Percentiles rank a stretch among this genome's conserved stretches.
These are phyloP conservation scores for Parathielavia appendiculata DNA, from an alignment of 495 filamentous ascomycete species.

Conservation along the genomic window DNA sequence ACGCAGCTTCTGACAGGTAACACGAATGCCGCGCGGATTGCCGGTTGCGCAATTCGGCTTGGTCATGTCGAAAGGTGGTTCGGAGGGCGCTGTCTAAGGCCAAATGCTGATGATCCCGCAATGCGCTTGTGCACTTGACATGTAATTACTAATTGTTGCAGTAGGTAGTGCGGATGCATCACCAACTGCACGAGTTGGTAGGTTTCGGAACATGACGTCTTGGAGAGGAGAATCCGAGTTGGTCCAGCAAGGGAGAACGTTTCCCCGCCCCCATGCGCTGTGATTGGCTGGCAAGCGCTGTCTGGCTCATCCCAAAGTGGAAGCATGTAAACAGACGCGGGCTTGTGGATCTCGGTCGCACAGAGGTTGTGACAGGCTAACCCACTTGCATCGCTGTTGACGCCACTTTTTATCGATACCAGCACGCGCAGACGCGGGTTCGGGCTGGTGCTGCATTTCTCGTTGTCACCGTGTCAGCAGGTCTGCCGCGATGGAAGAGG, in stretches of 20 bases:
- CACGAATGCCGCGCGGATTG: neutral
- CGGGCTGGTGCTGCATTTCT: neutral
- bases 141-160: neutral
- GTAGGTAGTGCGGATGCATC: neutral
- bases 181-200: neutral
- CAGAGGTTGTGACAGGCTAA: neutral
- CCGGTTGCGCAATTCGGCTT: conserved; percentile 17
- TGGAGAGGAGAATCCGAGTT: too few species aligned
- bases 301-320: conserved; percentile 8
- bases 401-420: conserved; percentile 16
- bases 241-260: neutral
- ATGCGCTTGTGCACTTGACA: neutral
- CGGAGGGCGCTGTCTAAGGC: neutral
- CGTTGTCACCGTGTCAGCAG: conserved; percentile 2
- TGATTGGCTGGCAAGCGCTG: neutral
- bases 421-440: conserved; percentile 7
- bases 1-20: neutral
- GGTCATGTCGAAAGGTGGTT: conserved; percentile 1
- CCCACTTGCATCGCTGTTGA: conserved; percentile 3
- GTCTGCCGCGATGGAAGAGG: conserved; percentile 18
- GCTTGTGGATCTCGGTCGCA: conserved; percentile 10
- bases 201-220: too few species aligned
- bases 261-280: conserved; percentile 13
- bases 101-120: neutral
- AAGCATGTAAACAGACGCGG: conserved; percentile 22